Evolutionary conservation across 129 eudicot genomes (phyloP), one percentile per base, ranked within the genome.

Genomic region (Pittosporum tobira): DNA sequence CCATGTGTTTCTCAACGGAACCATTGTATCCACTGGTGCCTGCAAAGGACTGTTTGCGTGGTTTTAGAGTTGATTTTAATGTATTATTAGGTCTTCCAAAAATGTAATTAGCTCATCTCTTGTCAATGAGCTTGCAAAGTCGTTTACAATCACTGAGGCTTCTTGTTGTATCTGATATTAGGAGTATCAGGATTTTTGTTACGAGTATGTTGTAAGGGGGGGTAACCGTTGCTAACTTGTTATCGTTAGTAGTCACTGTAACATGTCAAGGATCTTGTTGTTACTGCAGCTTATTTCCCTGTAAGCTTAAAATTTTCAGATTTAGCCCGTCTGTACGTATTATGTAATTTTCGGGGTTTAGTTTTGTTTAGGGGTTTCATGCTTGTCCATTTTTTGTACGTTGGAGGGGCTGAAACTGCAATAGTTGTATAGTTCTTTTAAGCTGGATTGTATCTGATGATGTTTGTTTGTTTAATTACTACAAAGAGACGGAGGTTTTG

Each of bases 341-440:
- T 52, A 25, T 72, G 83, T 65, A 65, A 55, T 3, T 22, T 20
- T 12, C 13, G 7, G 61, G 22, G 48, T 37, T 58, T 75, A 66
- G 71, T 26, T 29, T 48, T 15, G 61, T 31, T 43, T 76, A 71
- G 67, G n/a, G 55, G 21, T 14, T 62, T 68, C 63, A 11, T 48
- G 75, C 69, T 61, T 38, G 37, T 51, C 31, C 70, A 67, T 76
- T 57, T 61, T 57, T 69, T 61, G 77, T 62, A 36, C 66, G 66
- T 65, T 50, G 61, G 66, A 51, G 52, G 24, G 77, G 70, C 70
- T 71, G 77, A 61, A 76, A 56, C 61, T 60, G 22, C 30, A 27
- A 63, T 37, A 27, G 51, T 54, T 29, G 21, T 54, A 28, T 25
- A 27, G 59, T 27, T 47, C 53, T 49, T 73, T 52, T 57, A 52